Evolutionary conservation across 2,329 filamentous ascomycete species (phyloP).

Genomic region (Colletotrichum tabaci): DNA sequence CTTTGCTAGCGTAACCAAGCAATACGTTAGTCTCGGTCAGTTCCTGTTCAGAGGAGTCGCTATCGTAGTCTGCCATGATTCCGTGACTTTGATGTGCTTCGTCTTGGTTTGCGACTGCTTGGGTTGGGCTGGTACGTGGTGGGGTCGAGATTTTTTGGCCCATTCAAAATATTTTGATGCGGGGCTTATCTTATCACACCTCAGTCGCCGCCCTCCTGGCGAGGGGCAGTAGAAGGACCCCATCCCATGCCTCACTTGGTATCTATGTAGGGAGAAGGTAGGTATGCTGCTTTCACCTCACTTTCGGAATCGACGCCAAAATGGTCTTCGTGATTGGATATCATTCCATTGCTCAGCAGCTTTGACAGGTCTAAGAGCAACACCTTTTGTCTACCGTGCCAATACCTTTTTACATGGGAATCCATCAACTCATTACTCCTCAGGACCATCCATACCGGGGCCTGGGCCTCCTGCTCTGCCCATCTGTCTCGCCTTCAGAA

Average conservation of each 20-base stretch:
- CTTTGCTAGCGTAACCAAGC: conserved; percentile 88
- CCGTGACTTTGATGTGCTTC: neutral
- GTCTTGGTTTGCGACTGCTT: neutral
- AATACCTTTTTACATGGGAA: conserved; percentile 58
- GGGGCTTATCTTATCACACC: conserved; percentile 51
- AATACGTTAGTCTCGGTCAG: conserved; percentile 89
- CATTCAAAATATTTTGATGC: conserved; percentile 46
- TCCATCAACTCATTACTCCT: conserved; percentile 56
- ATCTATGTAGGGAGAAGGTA: no score
- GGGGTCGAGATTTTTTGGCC: conserved; percentile 58
- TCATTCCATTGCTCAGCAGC: conserved; percentile 39
- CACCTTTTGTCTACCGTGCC: conserved; percentile 57
- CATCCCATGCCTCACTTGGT: neutral
- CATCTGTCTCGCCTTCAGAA: conserved; percentile 99
- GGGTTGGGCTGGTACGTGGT: conserved; percentile 45
- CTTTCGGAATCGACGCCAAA: neutral
- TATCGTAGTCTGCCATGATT: conserved; percentile 84
- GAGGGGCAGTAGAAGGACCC: conserved; percentile 22
- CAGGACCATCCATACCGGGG: conserved; percentile 75
- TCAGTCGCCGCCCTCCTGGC: neutral
- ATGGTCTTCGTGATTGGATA: conserved; percentile 37
- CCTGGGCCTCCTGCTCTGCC: conserved; percentile 74
- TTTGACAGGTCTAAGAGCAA: conserved; percentile 43
- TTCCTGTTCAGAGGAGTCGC: conserved; percentile 76
- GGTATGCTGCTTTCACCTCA: neutral